Evolutionary conservation across 768 basidiomycete species (phyloP), one percentile per base, ranked within the genome.

Genomic region (Trametes maxima): DNA sequence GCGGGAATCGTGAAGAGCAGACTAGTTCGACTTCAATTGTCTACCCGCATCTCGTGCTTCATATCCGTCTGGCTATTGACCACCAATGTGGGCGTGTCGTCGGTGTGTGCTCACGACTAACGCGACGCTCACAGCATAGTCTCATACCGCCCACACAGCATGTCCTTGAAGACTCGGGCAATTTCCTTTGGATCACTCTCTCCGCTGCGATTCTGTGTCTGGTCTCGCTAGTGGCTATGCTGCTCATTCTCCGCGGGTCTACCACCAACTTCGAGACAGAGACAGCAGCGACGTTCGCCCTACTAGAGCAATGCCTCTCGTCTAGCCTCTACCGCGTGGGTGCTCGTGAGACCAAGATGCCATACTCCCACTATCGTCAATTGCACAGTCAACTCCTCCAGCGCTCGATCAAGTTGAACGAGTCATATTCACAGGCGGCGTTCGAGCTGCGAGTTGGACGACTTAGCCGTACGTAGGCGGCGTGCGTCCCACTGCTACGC

Each of bases 61-160:
- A 69, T 80, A n/a, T 77, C 79, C 1, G 74, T 81, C 24, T 82
- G 79, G 78, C 64, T 80, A 19, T 67, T 82, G 21, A 81, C 81
- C 3, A 68, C 64, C 11, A 66, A 79, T 50, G 65, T 73, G 35
- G 78, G 77, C 17, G 44, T 65, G 8, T 57, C 65, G 5, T 68
- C 70, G 17, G 79, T 80, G 65, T 51, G 75, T 68, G 12, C 33
- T n/a, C 21, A 21, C 14, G 5, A 35, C 10, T 11, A 7, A 16
- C 21, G 12, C 22, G 2, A 10, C 19, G 21, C 16, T 33, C 21
- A 25, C 45, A 13, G 13, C 40, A 22, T 24, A 33, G 16, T 24
- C 25, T 54, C 19, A 42, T 48, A 16, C 56, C n/a, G n/a, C n/a
- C 44, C 49, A 66, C 28, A 24, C 52, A 75, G 67, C 64, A 69